Evolutionary conservation across 1,284 basidiomycete species (phyloP).

Genomic region (Sphagnurus paluster): DNA sequence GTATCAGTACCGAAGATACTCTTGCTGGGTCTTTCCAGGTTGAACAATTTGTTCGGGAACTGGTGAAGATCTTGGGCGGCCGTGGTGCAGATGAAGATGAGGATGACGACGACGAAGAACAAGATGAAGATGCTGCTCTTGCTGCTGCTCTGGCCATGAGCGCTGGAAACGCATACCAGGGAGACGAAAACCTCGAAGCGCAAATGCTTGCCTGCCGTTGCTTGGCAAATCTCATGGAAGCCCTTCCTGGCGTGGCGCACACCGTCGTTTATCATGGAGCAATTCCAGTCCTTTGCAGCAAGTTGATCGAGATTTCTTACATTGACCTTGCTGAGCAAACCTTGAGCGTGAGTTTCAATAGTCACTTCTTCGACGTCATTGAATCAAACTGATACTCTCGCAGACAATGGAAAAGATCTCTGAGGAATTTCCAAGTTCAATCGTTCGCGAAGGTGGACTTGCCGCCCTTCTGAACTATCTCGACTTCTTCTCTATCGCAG

Average conservation of each 20-base stretch:
- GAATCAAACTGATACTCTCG: conserved; percentile 8
- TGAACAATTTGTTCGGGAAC: conserved; percentile 89
- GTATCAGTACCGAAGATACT: conserved; percentile 97
- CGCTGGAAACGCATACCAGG: conserved; percentile 62
- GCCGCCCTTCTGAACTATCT: conserved; percentile 90
- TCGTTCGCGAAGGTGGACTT: conserved; percentile 91
- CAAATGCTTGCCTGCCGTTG: conserved; percentile 94
- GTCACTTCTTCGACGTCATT: conserved; percentile 18
- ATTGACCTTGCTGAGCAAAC: conserved; percentile 97
- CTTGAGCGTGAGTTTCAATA: conserved; percentile 72
- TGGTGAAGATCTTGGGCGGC: conserved; percentile 91
- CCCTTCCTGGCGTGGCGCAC: conserved; percentile 90
- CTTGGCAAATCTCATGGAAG: conserved; percentile 95
- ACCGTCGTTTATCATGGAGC: conserved; percentile 95
- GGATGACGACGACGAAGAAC: conserved; percentile 58
- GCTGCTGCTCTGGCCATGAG: conserved; percentile 83
- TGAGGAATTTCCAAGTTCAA: conserved; percentile 91
- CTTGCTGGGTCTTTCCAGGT: conserved; percentile 94
- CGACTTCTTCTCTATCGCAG: conserved; percentile 96
- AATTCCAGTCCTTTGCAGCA: conserved; percentile 93
- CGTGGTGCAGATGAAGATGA: conserved; percentile 72
- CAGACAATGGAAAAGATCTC: conserved; percentile 97
- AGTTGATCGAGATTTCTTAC: conserved; percentile 92
- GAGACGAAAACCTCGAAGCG: conserved; percentile 86
- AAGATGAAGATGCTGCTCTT: conserved; percentile 82